Evolutionary conservation across 2,329 filamentous ascomycete species (phyloP), one percentile per base, ranked within the genome.

Genomic region (Bipolaris bicolor): DNA sequence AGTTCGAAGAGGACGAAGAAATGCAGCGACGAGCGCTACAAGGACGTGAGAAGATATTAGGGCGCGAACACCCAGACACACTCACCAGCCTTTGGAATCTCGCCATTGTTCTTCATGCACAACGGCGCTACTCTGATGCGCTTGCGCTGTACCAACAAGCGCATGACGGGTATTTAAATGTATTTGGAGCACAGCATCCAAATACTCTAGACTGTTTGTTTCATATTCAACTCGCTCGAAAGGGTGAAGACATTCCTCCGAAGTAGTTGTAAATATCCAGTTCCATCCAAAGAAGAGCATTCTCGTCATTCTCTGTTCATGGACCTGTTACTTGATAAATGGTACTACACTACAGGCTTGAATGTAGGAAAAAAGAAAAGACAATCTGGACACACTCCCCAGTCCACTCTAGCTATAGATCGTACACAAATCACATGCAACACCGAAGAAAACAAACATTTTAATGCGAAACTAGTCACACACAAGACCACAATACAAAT

Each of bases 1-100:
- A 47, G 51, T 52, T 49, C n/a, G 47, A 36, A 37, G 48, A 59
- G 52, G 48, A 44, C n/a, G 49, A 55, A 43, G 46, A 36, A 7
- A 51, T 55, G 45, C 39, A 58, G 15, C 46, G 33, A 39, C 56
- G 45, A 18, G 44, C n/a, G 5, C 18, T 40, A 7, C 37, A 40
- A 40, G 37, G 7, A 22, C 16, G 37, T 20, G 20, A 20, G 20
- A 20, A 20, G 20, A 20, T 20, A 20, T 20, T 20, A 1, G 34
- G 34, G 15, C 34, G 6, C 13, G 5, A 36, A 7, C 34, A 36
- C 15, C 6, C 2, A 36, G 4, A 16, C 1, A 37, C 34, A n/a
- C 34, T 37, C 2, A 2, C 0, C 15, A 37, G 13, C 5, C 34
- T 37, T 15, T 7, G 0, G 3, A 3, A 37, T 7, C 34, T 37